phyloP scores from a whole-genome alignment of 2,329 filamentous ascomycete genomes.

The Aureobasidium zeae region DNA sequence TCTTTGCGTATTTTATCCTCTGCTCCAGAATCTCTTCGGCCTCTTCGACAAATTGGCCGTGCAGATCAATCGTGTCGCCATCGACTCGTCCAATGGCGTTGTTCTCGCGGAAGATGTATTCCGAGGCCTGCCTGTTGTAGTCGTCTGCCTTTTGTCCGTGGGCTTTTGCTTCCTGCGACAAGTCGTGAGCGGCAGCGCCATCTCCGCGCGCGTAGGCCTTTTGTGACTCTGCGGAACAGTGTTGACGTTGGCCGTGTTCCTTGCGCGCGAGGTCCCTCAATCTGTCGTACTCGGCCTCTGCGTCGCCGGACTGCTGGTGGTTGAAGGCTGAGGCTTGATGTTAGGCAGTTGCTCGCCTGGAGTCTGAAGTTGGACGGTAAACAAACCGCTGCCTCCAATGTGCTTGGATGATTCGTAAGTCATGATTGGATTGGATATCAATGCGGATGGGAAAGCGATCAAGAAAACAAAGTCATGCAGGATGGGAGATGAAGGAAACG shows the following conservation, averaged over 20 bases:
- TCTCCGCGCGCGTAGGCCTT: slow-evolving; percentile 78
- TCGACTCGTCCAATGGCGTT: slow-evolving; percentile 68
- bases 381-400: slow-evolving; percentile 20
- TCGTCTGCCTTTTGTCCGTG: slow-evolving; percentile 78
- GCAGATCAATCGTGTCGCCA: slow-evolving; percentile 81
- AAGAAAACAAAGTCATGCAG: neutral
- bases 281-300: slow-evolving; percentile 85
- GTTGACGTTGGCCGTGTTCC: slow-evolving; percentile 68
- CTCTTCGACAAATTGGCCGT: slow-evolving; percentile 91
- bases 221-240: slow-evolving; percentile 55
- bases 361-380: neutral
- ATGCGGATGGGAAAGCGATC: neutral
- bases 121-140: slow-evolving; percentile 83
- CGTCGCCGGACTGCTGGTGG: slow-evolving; percentile 55
- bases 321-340: slow-evolving; percentile 55
- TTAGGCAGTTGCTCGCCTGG: slow-evolving; percentile 10
- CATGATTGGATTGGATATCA: slow-evolving; percentile 16
- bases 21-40: slow-evolving; percentile 83
- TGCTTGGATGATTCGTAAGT: slow-evolving; percentile 18
- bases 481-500: slow-evolving; percentile 5
- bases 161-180: slow-evolving; percentile 75
- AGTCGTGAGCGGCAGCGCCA: slow-evolving; percentile 69
- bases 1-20: slow-evolving; percentile 68
- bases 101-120: slow-evolving; percentile 93
- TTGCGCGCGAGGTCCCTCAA: slow-evolving; percentile 72